phyloP scores from a whole-genome alignment of 2,329 filamentous ascomycete species.

The Verticillium klebahnii region DNA sequence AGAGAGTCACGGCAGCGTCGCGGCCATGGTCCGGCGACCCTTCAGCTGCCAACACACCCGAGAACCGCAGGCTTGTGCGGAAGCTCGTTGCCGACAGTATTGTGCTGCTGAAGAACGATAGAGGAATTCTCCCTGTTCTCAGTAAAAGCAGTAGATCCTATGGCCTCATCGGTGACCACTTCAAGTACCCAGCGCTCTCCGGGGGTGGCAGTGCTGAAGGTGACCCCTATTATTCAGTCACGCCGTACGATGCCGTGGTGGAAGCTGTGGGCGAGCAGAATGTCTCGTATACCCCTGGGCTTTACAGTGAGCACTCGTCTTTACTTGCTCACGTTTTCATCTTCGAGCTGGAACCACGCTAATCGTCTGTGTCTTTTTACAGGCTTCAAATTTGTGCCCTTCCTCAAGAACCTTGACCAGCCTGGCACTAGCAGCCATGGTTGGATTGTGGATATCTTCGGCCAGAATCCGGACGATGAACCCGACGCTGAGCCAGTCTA shows the following conservation, averaged over 20 bases:
- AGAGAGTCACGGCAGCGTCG: slow-evolving; percentile 5
- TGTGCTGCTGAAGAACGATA: slow-evolving; percentile 2
- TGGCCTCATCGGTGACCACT: slow-evolving; percentile 45
- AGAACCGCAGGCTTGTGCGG: slow-evolving; percentile 1
- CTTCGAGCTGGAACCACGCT: not conserved
- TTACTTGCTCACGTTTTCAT: not conserved
- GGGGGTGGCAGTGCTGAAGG: slow-evolving; percentile 27
- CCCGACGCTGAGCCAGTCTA: slow-evolving; percentile 1
- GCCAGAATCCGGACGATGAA: slow-evolving; percentile 7
- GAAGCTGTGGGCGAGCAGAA: slow-evolving; percentile 19
- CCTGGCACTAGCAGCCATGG: slow-evolving; percentile 3
- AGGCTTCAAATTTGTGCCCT: slow-evolving; percentile 12
- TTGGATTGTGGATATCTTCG: slow-evolving; percentile 10
- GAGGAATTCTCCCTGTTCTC: slow-evolving; percentile 22
- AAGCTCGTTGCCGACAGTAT: slow-evolving; percentile 5
- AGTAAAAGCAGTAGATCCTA: slow-evolving; percentile 27
- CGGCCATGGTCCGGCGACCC: not conserved
- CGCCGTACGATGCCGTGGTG: slow-evolving; percentile 28
- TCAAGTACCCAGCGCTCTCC: slow-evolving; percentile 27
- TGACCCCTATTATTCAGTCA: slow-evolving; percentile 23
- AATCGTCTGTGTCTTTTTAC: not conserved
- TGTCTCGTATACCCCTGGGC: slow-evolving; percentile 52
- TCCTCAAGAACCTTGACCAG: slow-evolving; percentile 4
- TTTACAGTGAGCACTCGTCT: slow-evolving; percentile 41
- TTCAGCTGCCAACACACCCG: slow-evolving; percentile 4